A percentile compares a stretch with the other conserved stretches of the same genome.
Evolutionary conservation across 768 basidiomycete genomes (phyloP).

Genomic region (Gymnopilus junonius): DNA sequence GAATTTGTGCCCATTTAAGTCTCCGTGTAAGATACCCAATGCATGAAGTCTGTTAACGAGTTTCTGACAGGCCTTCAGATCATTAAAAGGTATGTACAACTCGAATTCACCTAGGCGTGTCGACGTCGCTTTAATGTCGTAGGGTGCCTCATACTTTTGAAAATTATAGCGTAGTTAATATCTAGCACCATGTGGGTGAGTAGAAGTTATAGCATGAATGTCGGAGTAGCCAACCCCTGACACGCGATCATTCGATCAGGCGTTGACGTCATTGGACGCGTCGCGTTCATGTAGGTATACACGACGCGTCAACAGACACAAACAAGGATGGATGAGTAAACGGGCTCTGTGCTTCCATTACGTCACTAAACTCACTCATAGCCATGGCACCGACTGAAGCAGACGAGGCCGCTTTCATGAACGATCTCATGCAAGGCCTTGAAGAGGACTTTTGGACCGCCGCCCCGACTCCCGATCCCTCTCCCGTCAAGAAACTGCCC

Average conservation of each 20-base stretch:
- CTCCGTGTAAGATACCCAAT: not conserved
- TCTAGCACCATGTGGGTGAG: too few species aligned
- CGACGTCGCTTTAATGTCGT: too few species aligned
- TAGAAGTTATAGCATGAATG: too few species aligned
- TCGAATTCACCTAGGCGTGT: too few species aligned
- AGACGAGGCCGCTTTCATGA: conserved; percentile 24
- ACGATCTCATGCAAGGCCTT: conserved; percentile 44
- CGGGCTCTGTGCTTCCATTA: not conserved
- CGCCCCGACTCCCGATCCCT: conserved; percentile 39
- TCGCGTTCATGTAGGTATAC: not conserved
- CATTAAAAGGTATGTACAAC: not conserved
- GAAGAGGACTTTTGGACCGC: conserved; percentile 57
- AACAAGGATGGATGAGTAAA: not conserved
- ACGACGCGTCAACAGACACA: conserved; percentile 7
- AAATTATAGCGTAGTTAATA: too few species aligned
- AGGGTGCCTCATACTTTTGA: too few species aligned
- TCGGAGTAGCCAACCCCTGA: too few species aligned
- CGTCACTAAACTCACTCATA: not conserved
- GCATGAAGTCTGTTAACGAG: not conserved
- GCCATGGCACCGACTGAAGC: conserved; percentile 5
- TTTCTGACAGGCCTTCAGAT: not conserved
- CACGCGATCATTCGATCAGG: too few species aligned
- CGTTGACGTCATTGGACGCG: conserved; percentile 1
- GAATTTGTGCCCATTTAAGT: not conserved
- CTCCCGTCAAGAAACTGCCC: conserved; percentile 29